These are phyloP conservation scores for Brasenia schreberi DNA, from an alignment of 164 flowering plant genomes.

Conservation along the genomic window DNA sequence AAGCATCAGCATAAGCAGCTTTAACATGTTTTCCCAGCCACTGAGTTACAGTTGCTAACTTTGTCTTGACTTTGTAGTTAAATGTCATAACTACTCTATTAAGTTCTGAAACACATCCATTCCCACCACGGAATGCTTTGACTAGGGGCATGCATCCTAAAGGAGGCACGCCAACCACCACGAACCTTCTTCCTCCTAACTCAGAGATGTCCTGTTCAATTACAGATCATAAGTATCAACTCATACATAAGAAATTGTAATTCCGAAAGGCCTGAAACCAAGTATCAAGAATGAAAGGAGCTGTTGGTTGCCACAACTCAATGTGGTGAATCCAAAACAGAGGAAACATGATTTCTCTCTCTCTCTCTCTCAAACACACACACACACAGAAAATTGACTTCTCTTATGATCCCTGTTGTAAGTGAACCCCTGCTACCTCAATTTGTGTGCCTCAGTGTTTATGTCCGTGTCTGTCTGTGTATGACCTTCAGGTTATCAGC, in stretches of 20 bases:
- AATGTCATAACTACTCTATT: conserved; percentile 24
- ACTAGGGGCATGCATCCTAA: conserved; percentile 51
- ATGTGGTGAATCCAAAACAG: too few species aligned
- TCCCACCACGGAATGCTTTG: conserved; percentile 17
- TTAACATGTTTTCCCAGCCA: conserved; percentile 10
- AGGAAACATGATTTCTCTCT: too few species aligned
- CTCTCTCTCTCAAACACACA: too few species aligned
- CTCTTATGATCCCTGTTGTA: too few species aligned
- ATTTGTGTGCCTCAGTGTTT: too few species aligned
- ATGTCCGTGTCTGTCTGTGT: too few species aligned
- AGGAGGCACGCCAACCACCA: conserved; percentile 41
- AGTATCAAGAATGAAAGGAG: too few species aligned
- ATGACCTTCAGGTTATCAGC: too few species aligned
- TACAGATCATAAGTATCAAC: background rate
- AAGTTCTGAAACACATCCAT: conserved; percentile 16
- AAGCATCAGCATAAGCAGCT: conserved; percentile 24
- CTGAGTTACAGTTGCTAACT: conserved; percentile 7
- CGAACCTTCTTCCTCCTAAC: conserved; percentile 31
- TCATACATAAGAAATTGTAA: background rate
- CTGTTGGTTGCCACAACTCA: too few species aligned
- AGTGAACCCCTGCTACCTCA: too few species aligned
- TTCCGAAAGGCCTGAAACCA: too few species aligned
- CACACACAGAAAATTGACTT: too few species aligned
- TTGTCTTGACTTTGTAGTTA: conserved; percentile 19
- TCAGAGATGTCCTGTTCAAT: conserved; percentile 17